Conservation (phyloP, 2,329 filamentous ascomycete genomes). For the Lizonia empirigonia region DNA sequence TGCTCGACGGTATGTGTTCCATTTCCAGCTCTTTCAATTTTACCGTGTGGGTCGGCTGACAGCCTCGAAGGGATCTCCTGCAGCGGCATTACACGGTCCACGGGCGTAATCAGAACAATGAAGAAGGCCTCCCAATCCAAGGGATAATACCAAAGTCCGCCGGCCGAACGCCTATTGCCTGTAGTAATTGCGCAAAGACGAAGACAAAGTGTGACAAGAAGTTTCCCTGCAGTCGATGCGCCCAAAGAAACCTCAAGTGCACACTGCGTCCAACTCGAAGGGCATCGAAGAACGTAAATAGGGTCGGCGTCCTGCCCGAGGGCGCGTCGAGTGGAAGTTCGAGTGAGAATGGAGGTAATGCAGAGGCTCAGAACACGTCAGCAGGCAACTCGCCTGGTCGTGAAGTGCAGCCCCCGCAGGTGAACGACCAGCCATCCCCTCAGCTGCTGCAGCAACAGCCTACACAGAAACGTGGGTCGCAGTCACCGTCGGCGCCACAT, state of each 20-base stretch:
- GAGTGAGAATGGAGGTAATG: slow-evolving; percentile 43
- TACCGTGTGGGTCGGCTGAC: slow-evolving; percentile 19
- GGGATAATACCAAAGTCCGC: slow-evolving; percentile 60
- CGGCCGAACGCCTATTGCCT: slow-evolving; percentile 58
- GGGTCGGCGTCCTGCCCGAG: slow-evolving; percentile 33
- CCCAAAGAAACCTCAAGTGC: slow-evolving; percentile 56
- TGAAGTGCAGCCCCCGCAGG: slow-evolving; percentile 33
- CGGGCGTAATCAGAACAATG: slow-evolving; percentile 56
- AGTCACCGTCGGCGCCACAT: slow-evolving; percentile 37
- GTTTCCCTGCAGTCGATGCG: slow-evolving; percentile 60
- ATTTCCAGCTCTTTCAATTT: slow-evolving; percentile 5
- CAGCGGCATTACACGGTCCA: slow-evolving; percentile 60
- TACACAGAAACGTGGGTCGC: slow-evolving; percentile 36
- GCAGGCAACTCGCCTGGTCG: slow-evolving; percentile 44
- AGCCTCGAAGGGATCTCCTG: slow-evolving; percentile 53
- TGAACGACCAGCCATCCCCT: slow-evolving; percentile 28
- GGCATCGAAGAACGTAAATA: slow-evolving; percentile 51
- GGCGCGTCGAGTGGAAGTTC: slow-evolving; percentile 36
- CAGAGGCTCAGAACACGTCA: slow-evolving; percentile 40
- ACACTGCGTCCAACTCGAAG: slow-evolving; percentile 55
- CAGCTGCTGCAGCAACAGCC: slow-evolving; percentile 24
- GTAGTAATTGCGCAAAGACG: slow-evolving; percentile 60
- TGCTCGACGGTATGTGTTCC: slow-evolving; percentile 53
- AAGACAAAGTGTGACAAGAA: slow-evolving; percentile 62
- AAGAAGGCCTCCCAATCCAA: slow-evolving; percentile 54